These are phyloP conservation scores for Cercospora sesami DNA, from an alignment of 2,329 filamentous ascomycete species.

Conservation along the genomic window DNA sequence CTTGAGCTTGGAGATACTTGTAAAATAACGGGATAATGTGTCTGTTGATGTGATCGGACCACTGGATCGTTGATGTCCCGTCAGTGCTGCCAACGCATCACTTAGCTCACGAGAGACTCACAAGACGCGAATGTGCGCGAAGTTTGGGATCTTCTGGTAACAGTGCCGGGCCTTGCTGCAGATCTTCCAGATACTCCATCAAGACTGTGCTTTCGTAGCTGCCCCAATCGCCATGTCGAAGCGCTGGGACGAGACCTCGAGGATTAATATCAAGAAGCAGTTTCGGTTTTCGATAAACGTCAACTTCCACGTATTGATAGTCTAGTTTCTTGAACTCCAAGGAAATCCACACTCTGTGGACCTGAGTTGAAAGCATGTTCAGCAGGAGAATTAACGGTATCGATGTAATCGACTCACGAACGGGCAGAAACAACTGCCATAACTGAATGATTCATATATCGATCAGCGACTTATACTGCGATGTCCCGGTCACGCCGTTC, in stretches of 20 bases:
- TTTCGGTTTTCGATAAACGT: slow-evolving; percentile 73
- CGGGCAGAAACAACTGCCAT: slow-evolving; percentile 81
- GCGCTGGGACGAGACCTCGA: slow-evolving; percentile 71
- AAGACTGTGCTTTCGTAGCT: slow-evolving; percentile 80
- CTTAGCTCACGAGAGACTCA: neutral
- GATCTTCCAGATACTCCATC: slow-evolving; percentile 84
- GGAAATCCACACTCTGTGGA: slow-evolving; percentile 86
- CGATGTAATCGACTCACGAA: slow-evolving; percentile 48
- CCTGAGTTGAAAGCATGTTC: slow-evolving; percentile 36
- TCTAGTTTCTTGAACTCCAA: slow-evolving; percentile 74
- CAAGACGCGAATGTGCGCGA: slow-evolving; percentile 69
- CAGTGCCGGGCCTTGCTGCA: slow-evolving; percentile 60
- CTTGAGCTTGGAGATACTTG: slow-evolving; percentile 66
- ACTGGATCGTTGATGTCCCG: slow-evolving; percentile 40
- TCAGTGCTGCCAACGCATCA: neutral
- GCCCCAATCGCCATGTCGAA: slow-evolving; percentile 77
- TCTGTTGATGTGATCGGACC: slow-evolving; percentile 79
- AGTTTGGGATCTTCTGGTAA: slow-evolving; percentile 66
- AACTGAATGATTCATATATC: slow-evolving; percentile 40
- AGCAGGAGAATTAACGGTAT: neutral
- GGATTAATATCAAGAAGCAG: slow-evolving; percentile 74
- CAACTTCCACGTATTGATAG: slow-evolving; percentile 85
- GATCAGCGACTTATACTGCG: neutral
- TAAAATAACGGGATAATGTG: slow-evolving; percentile 77
- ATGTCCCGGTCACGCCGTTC: neutral